A percentile compares a stretch with the other conserved stretches of the same genome.
These are phyloP conservation scores for Zoysia matrella DNA, from an alignment of 202 grass and related monocot species.

Conservation along the genomic window DNA sequence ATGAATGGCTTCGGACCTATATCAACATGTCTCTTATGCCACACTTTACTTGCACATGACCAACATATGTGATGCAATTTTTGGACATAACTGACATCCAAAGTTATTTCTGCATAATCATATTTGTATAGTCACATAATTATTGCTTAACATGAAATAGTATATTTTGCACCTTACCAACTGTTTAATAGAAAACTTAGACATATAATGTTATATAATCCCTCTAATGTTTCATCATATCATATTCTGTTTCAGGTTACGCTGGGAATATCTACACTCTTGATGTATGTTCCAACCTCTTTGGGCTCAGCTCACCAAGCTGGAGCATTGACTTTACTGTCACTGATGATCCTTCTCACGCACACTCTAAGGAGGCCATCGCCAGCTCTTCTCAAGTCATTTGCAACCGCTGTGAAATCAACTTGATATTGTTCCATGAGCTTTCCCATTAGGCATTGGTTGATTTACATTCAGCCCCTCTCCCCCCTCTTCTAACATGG, in stretches of 20 bases:
- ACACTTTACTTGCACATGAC: neutral
- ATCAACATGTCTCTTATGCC: neutral
- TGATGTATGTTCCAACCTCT: constrained; percentile 89
- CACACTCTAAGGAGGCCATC: constrained; percentile 82
- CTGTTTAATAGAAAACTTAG: neutral
- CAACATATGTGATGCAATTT: neutral
- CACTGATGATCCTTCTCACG: constrained; percentile 73
- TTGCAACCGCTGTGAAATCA: constrained; percentile 58
- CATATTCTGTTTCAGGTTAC: constrained; percentile 65
- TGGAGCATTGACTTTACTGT: constrained; percentile 84
- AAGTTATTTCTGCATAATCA: neutral
- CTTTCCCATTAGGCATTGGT: neutral
- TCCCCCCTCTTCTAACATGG: neutral
- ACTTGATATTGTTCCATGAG: neutral
- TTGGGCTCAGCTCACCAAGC: constrained; percentile 94
- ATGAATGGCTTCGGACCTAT: neutral
- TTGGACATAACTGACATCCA: neutral
- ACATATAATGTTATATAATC: neutral
- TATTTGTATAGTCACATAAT: neutral
- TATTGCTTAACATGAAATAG: too few species aligned
- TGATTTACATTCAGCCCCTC: neutral
- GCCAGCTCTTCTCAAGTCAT: constrained; percentile 65
- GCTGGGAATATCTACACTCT: constrained; percentile 86
- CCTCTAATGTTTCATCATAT: neutral
- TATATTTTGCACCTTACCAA: neutral